These are phyloP conservation scores for Metroxylon sagu DNA, from an alignment of 176 grass and related monocot species.

Conservation along the genomic window DNA sequence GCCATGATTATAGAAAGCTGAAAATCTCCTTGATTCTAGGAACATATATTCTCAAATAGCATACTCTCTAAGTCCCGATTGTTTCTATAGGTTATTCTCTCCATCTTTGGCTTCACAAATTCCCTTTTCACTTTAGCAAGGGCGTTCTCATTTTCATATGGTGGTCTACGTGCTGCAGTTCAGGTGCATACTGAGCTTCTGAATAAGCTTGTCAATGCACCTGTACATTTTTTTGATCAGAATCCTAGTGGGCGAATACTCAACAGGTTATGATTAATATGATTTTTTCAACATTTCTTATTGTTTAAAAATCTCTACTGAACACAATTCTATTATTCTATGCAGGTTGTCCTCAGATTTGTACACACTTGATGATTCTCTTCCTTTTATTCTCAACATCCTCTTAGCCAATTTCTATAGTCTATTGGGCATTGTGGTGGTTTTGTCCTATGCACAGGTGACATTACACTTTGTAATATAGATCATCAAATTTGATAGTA, in stretches of 20 bases:
- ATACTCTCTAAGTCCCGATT: constrained; percentile 1
- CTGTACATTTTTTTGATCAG: constrained; percentile 77
- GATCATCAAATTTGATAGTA: background rate
- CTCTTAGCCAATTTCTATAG: constrained; percentile 84
- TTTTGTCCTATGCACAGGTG: constrained; percentile 94
- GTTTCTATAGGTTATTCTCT: constrained; percentile 55
- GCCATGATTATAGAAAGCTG: too few relatives aligned
- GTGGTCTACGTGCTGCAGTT: constrained; percentile 73
- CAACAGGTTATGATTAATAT: constrained; percentile 50
- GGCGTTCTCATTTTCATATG: constrained; percentile 86
- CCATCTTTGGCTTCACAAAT: constrained; percentile 75
- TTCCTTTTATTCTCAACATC: constrained; percentile 99
- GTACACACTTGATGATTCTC: constrained; percentile 88
- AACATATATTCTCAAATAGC: too few relatives aligned
- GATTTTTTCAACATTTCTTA: background rate
- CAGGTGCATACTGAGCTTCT: constrained; percentile 74
- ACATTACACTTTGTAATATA: constrained; percentile 14
- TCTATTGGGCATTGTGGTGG: constrained; percentile 61
- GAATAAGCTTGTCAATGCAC: constrained; percentile 57
- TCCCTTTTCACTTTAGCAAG: constrained; percentile 81
- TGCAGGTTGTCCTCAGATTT: constrained; percentile 91
- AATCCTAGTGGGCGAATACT: constrained; percentile 82
- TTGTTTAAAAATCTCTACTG: background rate
- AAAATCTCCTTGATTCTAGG: too few relatives aligned
- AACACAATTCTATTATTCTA: constrained; percentile 2